Conservation (phyloP, 2,329 filamentous ascomycete species). For the Pestalotiopsis sp. region DNA sequence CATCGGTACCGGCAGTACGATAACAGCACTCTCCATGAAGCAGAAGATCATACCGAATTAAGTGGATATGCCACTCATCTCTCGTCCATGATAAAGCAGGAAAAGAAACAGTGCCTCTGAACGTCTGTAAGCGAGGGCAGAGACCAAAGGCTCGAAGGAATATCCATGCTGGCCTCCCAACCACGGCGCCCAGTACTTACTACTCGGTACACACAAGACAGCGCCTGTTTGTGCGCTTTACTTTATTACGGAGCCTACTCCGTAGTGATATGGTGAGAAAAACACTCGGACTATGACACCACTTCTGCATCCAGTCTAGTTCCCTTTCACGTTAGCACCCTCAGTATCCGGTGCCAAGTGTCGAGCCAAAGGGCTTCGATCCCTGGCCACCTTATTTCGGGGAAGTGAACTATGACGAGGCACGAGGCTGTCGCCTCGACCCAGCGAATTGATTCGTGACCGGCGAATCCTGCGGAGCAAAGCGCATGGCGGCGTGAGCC, state of each 20-base stretch:
- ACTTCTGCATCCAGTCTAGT: slow-evolving; percentile 11
- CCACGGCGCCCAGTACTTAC: background rate
- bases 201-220: background rate
- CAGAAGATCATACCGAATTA: slow-evolving; percentile 13
- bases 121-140: slow-evolving; percentile 11
- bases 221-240: background rate
- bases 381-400: slow-evolving; percentile 10
- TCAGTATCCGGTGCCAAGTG: slow-evolving; percentile 7
- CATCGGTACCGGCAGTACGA: slow-evolving; percentile 1
- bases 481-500: background rate
- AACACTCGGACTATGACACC: slow-evolving; percentile 12
- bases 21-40: slow-evolving; percentile 3
- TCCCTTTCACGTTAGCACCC: slow-evolving; percentile 4
- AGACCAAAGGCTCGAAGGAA: slow-evolving; percentile 4
- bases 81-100: background rate
- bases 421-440: slow-evolving; percentile 4
- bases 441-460: background rate
- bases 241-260: background rate
- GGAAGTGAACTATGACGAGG: slow-evolving; percentile 10
- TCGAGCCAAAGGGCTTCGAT: slow-evolving; percentile 9
- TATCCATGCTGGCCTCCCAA: slow-evolving; percentile 8
- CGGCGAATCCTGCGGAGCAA: slow-evolving; percentile 2
- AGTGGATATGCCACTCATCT: slow-evolving; percentile 5
- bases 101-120: background rate
- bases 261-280: background rate